Percentiles rank a stretch among this genome's conserved stretches.
Evolutionary conservation across 371 early-diverging fungal species (phyloP).

Genomic region (Zopfochytrium polystomum): DNA sequence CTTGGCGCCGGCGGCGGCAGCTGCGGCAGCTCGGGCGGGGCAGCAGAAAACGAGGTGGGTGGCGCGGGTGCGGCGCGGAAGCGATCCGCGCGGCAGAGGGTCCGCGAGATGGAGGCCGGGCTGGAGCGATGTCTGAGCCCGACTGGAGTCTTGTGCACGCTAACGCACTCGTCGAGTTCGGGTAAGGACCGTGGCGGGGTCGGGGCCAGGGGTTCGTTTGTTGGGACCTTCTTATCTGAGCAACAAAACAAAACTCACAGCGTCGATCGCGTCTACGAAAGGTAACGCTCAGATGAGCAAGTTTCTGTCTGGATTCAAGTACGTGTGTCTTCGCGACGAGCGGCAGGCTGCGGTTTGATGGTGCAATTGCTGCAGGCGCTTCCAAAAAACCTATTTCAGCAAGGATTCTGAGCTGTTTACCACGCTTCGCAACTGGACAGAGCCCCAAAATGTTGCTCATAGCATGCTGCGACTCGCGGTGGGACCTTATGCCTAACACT

Average conservation of each 20-base stretch:
- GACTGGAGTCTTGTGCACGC: constrained; percentile 3
- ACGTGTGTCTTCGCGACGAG: not conserved
- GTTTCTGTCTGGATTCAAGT: constrained; percentile 31
- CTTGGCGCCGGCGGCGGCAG: too few species aligned
- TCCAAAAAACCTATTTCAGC: constrained; percentile 36
- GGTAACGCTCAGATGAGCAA: constrained; percentile 22
- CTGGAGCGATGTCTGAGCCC: constrained; percentile 13
- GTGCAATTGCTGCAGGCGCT: constrained; percentile 11
- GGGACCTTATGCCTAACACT: not conserved
- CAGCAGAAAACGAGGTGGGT: too few species aligned
- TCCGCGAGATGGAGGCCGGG: not conserved
- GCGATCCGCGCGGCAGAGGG: too few species aligned
- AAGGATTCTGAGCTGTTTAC: constrained; percentile 31
- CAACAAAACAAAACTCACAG: not conserved
- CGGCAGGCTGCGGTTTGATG: not conserved
- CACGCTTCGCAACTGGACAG: constrained; percentile 30
- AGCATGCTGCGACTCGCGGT: constrained; percentile 45
- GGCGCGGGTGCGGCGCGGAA: too few species aligned
- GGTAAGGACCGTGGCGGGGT: not conserved
- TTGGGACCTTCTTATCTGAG: not conserved
- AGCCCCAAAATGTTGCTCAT: constrained; percentile 38
- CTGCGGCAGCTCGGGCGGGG: too few species aligned
- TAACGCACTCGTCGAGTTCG: constrained; percentile 7
- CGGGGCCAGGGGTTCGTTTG: not conserved
- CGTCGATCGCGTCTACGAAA: not conserved